Evolutionary conservation across 495 filamentous ascomycete species (phyloP).

Genomic region (Rhizodiscina lignyota): DNA sequence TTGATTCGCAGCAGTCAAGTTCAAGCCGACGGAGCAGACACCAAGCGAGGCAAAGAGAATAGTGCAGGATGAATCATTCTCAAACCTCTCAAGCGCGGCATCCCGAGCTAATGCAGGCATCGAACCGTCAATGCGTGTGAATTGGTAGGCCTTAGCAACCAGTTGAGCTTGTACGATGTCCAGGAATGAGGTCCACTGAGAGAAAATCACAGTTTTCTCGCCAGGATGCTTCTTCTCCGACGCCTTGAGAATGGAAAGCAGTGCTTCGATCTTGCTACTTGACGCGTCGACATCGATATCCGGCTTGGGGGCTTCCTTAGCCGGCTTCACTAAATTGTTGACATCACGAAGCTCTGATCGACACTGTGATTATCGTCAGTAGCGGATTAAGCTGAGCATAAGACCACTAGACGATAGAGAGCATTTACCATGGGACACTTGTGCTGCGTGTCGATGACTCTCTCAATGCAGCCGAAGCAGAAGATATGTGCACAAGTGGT

Average conservation of each 20-base stretch:
- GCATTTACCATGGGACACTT: too few relatives aligned
- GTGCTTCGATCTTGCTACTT: slow-evolving; percentile 71
- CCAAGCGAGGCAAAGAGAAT: slow-evolving; percentile 71
- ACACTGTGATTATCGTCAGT: too few relatives aligned
- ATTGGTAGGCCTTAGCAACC: slow-evolving; percentile 39
- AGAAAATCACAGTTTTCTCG: slow-evolving; percentile 74
- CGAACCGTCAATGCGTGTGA: slow-evolving; percentile 67
- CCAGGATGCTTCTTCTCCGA: slow-evolving; percentile 39
- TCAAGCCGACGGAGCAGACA: slow-evolving; percentile 77
- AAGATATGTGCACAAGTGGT: slow-evolving; percentile 81
- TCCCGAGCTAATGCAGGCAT: slow-evolving; percentile 57
- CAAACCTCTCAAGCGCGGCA: slow-evolving; percentile 46
- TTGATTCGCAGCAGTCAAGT: slow-evolving; percentile 76
- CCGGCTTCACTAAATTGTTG: background rate
- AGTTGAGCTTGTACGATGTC: slow-evolving; percentile 62
- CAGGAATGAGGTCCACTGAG: slow-evolving; percentile 86
- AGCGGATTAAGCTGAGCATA: too few relatives aligned
- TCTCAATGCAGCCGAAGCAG: slow-evolving; percentile 56
- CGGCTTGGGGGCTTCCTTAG: slow-evolving; percentile 20
- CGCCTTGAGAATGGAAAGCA: slow-evolving; percentile 63
- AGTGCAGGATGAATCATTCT: slow-evolving; percentile 47
- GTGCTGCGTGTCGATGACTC: slow-evolving; percentile 61
- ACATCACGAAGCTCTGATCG: slow-evolving; percentile 30
- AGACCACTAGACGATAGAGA: too few relatives aligned
- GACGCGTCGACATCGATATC: slow-evolving; percentile 38